Conservation (phyloP, 1,284 basidiomycete species). For the Thelephora terrestris region DNA sequence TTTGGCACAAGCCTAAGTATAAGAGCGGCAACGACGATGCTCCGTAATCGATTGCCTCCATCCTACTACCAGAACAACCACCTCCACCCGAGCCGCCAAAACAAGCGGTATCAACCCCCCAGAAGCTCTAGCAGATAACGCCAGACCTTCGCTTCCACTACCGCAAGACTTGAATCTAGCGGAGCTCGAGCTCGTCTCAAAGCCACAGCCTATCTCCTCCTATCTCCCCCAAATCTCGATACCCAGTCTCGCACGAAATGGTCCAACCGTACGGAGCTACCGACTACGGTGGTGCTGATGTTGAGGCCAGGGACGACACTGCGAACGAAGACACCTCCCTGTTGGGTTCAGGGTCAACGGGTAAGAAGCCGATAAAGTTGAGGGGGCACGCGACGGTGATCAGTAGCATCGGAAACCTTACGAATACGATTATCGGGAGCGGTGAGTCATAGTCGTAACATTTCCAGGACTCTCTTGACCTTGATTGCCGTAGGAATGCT, state of each 20-base stretch:
- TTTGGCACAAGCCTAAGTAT: no score
- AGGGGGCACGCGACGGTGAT: conserved; percentile 59
- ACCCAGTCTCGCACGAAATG: conserved; percentile 39
- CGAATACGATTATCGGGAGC: conserved; percentile 84
- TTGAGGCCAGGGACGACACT: conserved; percentile 17
- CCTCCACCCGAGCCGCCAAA: no score
- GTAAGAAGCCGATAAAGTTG: conserved; percentile 22
- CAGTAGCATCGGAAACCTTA: conserved; percentile 67
- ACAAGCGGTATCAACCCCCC: no score
- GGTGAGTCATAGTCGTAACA: conserved; percentile 37
- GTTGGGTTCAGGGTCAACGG: conserved; percentile 32
- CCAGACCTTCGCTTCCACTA: no score
- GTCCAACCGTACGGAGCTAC: conserved; percentile 53
- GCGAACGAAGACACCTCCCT: conserved; percentile 38
- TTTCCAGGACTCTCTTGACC: background rate
- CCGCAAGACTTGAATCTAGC: no score
- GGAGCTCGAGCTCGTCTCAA: no score
- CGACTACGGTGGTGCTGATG: conserved; percentile 16
- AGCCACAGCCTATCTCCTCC: no score
- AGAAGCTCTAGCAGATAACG: no score
- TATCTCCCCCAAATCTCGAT: no score
- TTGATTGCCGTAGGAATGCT: conserved; percentile 54
- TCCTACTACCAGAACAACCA: no score
- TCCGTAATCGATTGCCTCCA: no score
- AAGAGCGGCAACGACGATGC: no score